Percentiles rank a stretch among this genome's conserved stretches.
These are phyloP conservation scores for Acanthamoeba sp. DNA, from an alignment of 208 protist genomes.

Conservation along the genomic window DNA sequence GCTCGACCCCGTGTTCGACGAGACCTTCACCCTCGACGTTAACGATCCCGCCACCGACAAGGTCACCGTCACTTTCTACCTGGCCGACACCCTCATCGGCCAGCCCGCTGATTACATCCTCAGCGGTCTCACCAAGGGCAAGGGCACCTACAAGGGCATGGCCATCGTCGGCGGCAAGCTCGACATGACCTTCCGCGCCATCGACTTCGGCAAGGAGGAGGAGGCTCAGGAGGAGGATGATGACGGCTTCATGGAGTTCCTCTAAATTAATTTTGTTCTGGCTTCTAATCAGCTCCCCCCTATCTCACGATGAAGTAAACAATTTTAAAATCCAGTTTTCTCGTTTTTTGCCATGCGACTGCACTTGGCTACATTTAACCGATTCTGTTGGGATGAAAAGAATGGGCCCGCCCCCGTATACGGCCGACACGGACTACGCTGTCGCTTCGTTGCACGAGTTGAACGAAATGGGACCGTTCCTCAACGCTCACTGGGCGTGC, in stretches of 20 bases:
- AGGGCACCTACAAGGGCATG: constrained; percentile 66
- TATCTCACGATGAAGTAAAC: not conserved
- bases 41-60: constrained; percentile 36
- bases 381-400: too few species aligned
- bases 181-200: constrained; percentile 56
- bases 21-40: constrained; percentile 47
- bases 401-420: too few species aligned
- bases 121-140: constrained; percentile 35
- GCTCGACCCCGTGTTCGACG: constrained; percentile 15
- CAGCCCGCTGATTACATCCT: constrained; percentile 56
- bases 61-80: constrained; percentile 34
- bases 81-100: constrained; percentile 1
- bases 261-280: not conserved
- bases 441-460: too few species aligned
- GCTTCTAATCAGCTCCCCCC: too few species aligned
- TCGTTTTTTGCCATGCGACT: too few species aligned
- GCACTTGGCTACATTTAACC: too few species aligned
- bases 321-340: too few species aligned
- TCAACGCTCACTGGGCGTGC: too few species aligned
- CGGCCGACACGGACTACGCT: too few species aligned
- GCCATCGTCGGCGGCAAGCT: constrained; percentile 61
- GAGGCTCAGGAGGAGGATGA: constrained; percentile 8
- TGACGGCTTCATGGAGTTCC: constrained; percentile 56
- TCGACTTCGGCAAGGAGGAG: constrained; percentile 65
- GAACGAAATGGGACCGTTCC: too few species aligned